Base-by-base conservation (phyloP, 208 protist species). In the Tritrichomonas foetus region DNA sequence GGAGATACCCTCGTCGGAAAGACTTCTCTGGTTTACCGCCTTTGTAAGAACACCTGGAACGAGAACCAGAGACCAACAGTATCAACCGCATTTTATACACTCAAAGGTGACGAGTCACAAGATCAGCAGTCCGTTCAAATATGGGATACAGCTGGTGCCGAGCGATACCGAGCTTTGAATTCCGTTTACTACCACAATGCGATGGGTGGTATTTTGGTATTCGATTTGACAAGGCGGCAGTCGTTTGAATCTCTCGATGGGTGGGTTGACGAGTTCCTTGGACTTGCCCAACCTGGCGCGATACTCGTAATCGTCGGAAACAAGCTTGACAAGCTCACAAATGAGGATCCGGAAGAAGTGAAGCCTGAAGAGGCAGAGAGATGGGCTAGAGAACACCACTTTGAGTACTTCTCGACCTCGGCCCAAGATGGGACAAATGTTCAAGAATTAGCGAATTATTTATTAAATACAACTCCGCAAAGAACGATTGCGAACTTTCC, bases 131-230 rank as follows among this genome's bases (percentile, higher is more conserved):
- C 53, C 9, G 57, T 89, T 89, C 78, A 89, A 36, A 89, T 89
- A 57, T 89, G 78, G 78, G 78, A 89, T 57, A 89, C 78, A 57
- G 78, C 78, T 20, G 78, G 78, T 57, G 41, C 78, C 14, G 78
- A 89, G 27, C 25, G 78, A 57, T 89, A 89, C 16, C 25, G 78
- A 53, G 78, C 78, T 33, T 8, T 89, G 0, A 89, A 89, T 27
- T 47, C n/a, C 16, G 78, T 89, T 39, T 89, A 89, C 39, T 89
- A 89, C 57, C 78, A 89, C 16, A 89, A 89, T 39, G 78, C 78
- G 20, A 89, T 57, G 47, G 78, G 78, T 39, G 78, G 78, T 11
- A 53, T 89, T 47, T 57, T 89, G 39, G 78, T 89, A 25, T 89
- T 89, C 30, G 78, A 89, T 39, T 47, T 89, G 20, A 57, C 47